A percentile compares a stretch with the other conserved stretches of the same genome.
phyloP scores from a whole-genome alignment of 495 filamentous ascomycete genomes.

The Penicillium desertorum region DNA sequence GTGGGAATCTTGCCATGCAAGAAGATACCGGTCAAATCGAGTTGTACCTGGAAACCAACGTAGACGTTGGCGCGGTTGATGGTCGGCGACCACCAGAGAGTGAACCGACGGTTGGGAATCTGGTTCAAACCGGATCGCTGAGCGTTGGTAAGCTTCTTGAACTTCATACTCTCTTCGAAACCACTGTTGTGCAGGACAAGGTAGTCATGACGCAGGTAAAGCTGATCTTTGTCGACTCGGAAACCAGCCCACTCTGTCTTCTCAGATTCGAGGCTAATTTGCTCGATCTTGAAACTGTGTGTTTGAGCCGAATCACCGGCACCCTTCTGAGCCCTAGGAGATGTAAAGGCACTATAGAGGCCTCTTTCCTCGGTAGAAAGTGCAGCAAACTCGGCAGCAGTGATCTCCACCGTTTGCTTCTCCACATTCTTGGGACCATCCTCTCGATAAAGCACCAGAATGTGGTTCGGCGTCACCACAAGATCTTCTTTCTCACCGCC shows the following conservation, averaged over 20 bases:
- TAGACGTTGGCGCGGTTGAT: slow-evolving; percentile 62
- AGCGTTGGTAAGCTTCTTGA: slow-evolving; percentile 99
- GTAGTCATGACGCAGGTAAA: slow-evolving; percentile 49
- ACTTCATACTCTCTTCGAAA: slow-evolving; percentile 89
- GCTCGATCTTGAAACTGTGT: slow-evolving; percentile 37
- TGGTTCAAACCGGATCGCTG: slow-evolving; percentile 98
- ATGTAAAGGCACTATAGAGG: slow-evolving; percentile 30
- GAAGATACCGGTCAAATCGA: slow-evolving; percentile 99
- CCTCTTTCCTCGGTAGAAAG: slow-evolving; percentile 31
- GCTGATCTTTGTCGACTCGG: slow-evolving; percentile 50
- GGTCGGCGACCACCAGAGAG: slow-evolving; percentile 95
- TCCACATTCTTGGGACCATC: slow-evolving; percentile 8
- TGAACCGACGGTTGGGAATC: slow-evolving; percentile 99
- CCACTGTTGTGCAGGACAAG: slow-evolving; percentile 52
- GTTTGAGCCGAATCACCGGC: slow-evolving; percentile 19
- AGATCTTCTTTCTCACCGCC: slow-evolving; percentile 42
- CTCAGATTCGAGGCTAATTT: slow-evolving; percentile 41
- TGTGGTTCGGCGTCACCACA: slow-evolving; percentile 50
- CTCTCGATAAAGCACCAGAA: slow-evolving; percentile 43
- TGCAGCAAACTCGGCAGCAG: slow-evolving; percentile 41
- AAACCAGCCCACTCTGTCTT: slow-evolving; percentile 45
- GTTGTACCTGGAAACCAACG: slow-evolving; percentile 96
- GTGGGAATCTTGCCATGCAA: slow-evolving; percentile 99
- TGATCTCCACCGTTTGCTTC: slow-evolving; percentile 39
- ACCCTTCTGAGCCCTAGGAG: slow-evolving; percentile 17